A percentile compares a stretch with the other conserved stretches of the same genome.
phyloP scores from a whole-genome alignment of 2,329 filamentous ascomycete species.

The Blumeria hordei region DNA sequence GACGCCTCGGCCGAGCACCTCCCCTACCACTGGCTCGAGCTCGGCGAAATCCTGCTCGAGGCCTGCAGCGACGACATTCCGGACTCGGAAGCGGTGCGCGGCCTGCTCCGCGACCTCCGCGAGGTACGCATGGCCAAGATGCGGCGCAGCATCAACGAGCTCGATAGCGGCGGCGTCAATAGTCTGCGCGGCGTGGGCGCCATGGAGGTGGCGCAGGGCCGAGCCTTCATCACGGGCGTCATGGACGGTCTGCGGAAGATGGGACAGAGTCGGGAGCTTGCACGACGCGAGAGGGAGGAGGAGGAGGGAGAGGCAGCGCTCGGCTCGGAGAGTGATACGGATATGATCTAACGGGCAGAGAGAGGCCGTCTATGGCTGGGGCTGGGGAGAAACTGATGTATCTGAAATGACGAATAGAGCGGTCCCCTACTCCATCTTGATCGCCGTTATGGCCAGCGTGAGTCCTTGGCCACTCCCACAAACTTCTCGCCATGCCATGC shows the following conservation, averaged over 20 bases:
- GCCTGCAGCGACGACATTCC: conserved; percentile 66
- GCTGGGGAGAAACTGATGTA: too few relatives aligned
- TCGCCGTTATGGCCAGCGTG: too few relatives aligned
- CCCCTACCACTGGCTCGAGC: conserved; percentile 88
- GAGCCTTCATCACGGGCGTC: conserved; percentile 63
- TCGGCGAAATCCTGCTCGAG: conserved; percentile 68
- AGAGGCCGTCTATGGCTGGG: too few relatives aligned
- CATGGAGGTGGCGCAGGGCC: conserved; percentile 75
- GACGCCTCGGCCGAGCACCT: conserved; percentile 43
- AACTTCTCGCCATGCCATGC: too few relatives aligned
- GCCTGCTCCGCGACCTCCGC: conserved; percentile 54
- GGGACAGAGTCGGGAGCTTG: conserved; percentile 56
- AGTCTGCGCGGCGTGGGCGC: conserved; percentile 54
- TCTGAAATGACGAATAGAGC: too few relatives aligned
- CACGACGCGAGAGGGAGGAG: conserved; percentile 50
- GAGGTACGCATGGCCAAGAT: conserved; percentile 83
- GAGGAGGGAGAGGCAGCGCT: conserved; percentile 33
- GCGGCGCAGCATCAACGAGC: conserved; percentile 43
- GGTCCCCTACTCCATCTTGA: too few relatives aligned
- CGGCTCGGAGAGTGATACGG: conserved; percentile 27
- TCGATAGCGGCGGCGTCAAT: conserved; percentile 56
- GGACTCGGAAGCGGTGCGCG: conserved; percentile 46
- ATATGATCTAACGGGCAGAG: background rate
- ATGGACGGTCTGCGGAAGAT: conserved; percentile 74
- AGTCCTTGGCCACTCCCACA: too few relatives aligned